Conservation (phyloP, 2,329 filamentous ascomycete species). For the Monosporascus sp. region DNA sequence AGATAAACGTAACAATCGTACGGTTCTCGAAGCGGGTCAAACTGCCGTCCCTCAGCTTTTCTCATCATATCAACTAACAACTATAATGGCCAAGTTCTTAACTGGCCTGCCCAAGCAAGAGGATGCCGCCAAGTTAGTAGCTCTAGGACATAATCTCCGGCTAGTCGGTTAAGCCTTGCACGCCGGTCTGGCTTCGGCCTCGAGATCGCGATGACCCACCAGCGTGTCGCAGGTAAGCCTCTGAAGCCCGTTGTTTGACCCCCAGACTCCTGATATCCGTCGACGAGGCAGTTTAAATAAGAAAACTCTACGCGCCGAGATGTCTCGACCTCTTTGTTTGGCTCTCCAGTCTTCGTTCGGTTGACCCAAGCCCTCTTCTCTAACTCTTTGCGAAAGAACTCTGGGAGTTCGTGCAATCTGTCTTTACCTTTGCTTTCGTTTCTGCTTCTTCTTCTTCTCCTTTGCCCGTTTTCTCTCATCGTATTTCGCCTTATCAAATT, state of each 20-base stretch:
- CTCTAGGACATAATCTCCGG: background rate
- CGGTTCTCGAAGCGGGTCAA: too few species aligned
- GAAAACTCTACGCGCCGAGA: background rate
- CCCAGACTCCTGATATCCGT: background rate
- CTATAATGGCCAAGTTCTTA: too few species aligned
- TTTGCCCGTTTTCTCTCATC: constrained; percentile 3
- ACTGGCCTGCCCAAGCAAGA: too few species aligned
- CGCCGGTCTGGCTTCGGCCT: background rate
- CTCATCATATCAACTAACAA: too few species aligned
- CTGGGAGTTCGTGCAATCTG: constrained; percentile 40
- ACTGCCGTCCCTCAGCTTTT: too few species aligned
- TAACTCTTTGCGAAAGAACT: constrained; percentile 33
- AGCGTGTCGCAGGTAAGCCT: background rate
- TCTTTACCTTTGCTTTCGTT: constrained; percentile 18
- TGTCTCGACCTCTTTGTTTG: constrained; percentile 11
- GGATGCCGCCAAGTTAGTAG: too few species aligned
- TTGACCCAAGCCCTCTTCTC: constrained; percentile 22
- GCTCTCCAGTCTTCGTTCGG: constrained; percentile 22
- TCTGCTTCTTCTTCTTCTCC: constrained; percentile 16
- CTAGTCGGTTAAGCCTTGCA: background rate
- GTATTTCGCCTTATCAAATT: background rate
- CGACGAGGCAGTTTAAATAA: background rate
- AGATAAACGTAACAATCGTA: too few species aligned
- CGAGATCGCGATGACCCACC: background rate
- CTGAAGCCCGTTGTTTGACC: background rate